Base-by-base conservation (phyloP, 1,139 yeast species). In the Yamadazyma songkhlaensis region DNA sequence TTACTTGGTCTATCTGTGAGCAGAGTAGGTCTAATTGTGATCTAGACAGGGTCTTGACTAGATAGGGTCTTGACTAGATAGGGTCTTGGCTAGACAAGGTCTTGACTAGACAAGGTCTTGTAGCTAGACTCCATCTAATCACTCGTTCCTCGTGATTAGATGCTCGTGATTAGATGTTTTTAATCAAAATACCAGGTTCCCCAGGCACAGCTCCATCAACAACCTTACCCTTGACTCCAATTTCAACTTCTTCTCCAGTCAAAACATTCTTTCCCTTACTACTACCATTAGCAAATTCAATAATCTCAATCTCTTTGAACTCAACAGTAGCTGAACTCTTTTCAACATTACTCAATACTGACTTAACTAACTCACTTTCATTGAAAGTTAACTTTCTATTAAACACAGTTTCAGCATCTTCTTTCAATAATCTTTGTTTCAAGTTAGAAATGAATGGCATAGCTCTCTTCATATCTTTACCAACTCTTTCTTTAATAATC, bases 391-490 rank as follows among this genome's bases (percentile, higher is more conserved):
- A 77, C 64, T 88, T 84, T 64, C 97, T 79, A 72, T 87, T 81
- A 70, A 92, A 88, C 24, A 94, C 96, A 38, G 77, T 74, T 39
- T 77, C 77, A 12, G 95, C 81, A 25, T 81, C 67, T 56, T 84
- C 92, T 37, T 67, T 68, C 12, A 70, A 59, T 50, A 92, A 74
- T 65, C 96, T 81, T 57, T 82, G 85, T 63, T 92, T 88, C 61
- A 92, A 71, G 49, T 79, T 71, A 46, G 92, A 82, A 47, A 92
- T 90, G 62, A 90, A 92, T 43, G 97, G 97, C 98, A 94, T 92
- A 45, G 96, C 97, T 51, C 95, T 82, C 75, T 89, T 89, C 84
- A 90, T 80, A 53, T 84, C 92, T 59, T 79, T 81, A 46, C 84
- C 84, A 42, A 84, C 81, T 55, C 67, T 77, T 47, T 77, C 73